Base-by-base conservation (phyloP, 176 grass and related monocot species). In the Cocos nucifera region DNA sequence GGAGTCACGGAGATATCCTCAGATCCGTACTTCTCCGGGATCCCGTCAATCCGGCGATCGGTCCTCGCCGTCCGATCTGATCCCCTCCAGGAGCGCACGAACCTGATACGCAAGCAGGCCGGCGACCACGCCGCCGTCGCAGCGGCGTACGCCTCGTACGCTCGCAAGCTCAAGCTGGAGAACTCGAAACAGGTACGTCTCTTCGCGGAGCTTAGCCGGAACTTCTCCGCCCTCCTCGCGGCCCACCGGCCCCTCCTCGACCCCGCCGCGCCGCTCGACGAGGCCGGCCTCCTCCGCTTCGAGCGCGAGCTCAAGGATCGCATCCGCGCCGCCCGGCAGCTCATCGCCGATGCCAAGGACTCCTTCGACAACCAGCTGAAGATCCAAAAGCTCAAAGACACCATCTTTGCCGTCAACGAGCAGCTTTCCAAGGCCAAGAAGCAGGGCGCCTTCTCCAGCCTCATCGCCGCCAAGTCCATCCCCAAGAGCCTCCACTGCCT, bases 401-500 rank as follows among this genome's bases (percentile, higher is more conserved):
- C 88, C 51, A 98, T 98, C 62, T 98, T 98, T 73, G 84, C 79
- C 23, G 84, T 56, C 48, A 98, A 98, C 49, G 93, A 98, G 78
- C 79, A 88, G 59, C 83, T 98, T 44, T 82, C 82, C 19, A 64
- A 89, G 63, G 87, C 93, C 14, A 98, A 92, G 82, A 98, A 89
- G 76, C 84, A 80, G 3, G 93, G 93, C 0, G 93, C 93, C 16
- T 98, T 98, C 77, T 86, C 93, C 23, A 88, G 83, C 9, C 87
- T 98, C 66, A 98, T 98, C 72, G 93, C 93, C 16, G 93, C 93
- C 56, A 98, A 98, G 55, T 98, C 93, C 76, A 98, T 98, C 70
- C 87, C 93, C 21, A 91, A 77, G 59, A 83, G 78, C 28, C 93
- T 98, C 60, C 93, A 98, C 79, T 98, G 93, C 76, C 88, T 98